Percentiles rank a stretch among this genome's conserved stretches.
Evolutionary conservation across 495 filamentous ascomycete species (phyloP).

Genomic region (Aspergillus ostianus): DNA sequence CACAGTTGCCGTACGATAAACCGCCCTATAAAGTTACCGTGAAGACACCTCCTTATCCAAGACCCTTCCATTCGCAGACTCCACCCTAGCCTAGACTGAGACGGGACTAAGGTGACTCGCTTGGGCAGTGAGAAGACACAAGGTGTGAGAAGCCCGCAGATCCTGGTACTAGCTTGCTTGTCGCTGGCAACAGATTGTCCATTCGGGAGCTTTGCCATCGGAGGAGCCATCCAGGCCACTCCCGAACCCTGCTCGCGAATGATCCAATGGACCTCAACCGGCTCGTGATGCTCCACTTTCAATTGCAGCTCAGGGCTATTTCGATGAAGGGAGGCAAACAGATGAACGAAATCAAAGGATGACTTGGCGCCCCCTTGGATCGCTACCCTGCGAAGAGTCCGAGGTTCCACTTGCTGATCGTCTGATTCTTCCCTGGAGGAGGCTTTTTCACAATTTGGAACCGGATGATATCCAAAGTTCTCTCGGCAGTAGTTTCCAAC

Average conservation of each 20-base stretch:
- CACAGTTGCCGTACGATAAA: slow-evolving; percentile 25
- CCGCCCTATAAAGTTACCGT: slow-evolving; percentile 29
- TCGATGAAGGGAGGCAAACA: slow-evolving; percentile 49
- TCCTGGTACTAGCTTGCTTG: slow-evolving; percentile 56
- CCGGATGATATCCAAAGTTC: slow-evolving; percentile 26
- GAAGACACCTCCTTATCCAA: slow-evolving; percentile 46
- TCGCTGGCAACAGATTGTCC: slow-evolving; percentile 54
- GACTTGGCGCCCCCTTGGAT: slow-evolving; percentile 70
- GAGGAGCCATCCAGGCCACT: slow-evolving; percentile 19
- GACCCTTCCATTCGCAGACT: slow-evolving; percentile 53
- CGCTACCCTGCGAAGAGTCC: slow-evolving; percentile 35
- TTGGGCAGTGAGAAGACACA: slow-evolving; percentile 45
- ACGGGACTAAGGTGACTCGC: slow-evolving; percentile 25
- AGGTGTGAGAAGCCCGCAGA: slow-evolving; percentile 52
- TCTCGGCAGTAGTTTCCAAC: slow-evolving; percentile 34
- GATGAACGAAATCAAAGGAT: slow-evolving; percentile 67
- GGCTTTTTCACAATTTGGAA: neutral
- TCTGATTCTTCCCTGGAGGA: neutral
- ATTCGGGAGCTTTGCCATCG: slow-evolving; percentile 31
- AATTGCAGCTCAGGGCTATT: slow-evolving; percentile 17
- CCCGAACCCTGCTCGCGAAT: slow-evolving; percentile 69
- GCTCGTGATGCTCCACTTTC: slow-evolving; percentile 30
- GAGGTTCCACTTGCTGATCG: neutral
- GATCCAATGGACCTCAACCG: slow-evolving; percentile 63
- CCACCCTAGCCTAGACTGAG: slow-evolving; percentile 40